Conservation (phyloP, 2,329 filamentous ascomycete species). For the Colletotrichum godetiae region DNA sequence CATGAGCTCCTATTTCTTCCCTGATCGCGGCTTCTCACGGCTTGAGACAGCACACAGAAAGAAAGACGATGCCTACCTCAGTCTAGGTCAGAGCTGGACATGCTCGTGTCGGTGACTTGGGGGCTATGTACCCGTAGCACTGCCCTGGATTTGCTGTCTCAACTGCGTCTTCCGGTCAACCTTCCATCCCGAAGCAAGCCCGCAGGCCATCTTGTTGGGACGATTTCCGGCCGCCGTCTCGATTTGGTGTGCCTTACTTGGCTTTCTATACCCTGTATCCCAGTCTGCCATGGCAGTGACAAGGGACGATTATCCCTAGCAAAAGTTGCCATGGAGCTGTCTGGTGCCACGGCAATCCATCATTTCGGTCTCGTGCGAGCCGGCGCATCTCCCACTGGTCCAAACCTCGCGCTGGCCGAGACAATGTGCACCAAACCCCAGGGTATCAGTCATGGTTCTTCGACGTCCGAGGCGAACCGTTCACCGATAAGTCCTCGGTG, state of each 20-base stretch:
- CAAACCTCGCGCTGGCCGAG: slow-evolving; percentile 18
- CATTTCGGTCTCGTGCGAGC: slow-evolving; percentile 15
- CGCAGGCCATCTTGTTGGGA: slow-evolving; percentile 28
- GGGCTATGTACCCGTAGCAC: neutral
- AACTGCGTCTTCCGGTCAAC: slow-evolving; percentile 1
- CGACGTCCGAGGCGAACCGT: neutral
- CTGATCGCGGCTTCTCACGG: neutral
- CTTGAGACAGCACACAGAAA: neutral
- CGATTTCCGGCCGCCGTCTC: slow-evolving; percentile 20
- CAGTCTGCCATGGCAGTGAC: slow-evolving; percentile 21
- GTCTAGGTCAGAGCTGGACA: neutral
- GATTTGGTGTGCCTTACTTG: slow-evolving; percentile 11
- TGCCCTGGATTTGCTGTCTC: slow-evolving; percentile 12
- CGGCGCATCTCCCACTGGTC: slow-evolving; percentile 9
- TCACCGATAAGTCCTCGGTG: slow-evolving; percentile 19
- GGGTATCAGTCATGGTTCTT: neutral
- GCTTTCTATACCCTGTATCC: slow-evolving; percentile 24
- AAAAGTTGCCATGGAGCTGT: slow-evolving; percentile 8
- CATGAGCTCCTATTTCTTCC: neutral
- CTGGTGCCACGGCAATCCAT: neutral
- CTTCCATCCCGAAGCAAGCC: slow-evolving; percentile 24
- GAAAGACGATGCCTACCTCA: neutral
- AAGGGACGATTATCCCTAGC: slow-evolving; percentile 20
- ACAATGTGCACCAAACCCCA: slow-evolving; percentile 1
- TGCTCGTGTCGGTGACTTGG: neutral